Evolutionary conservation across 2,329 filamentous ascomycete species (phyloP).

Genomic region (Plenodomus tracheiphilus): DNA sequence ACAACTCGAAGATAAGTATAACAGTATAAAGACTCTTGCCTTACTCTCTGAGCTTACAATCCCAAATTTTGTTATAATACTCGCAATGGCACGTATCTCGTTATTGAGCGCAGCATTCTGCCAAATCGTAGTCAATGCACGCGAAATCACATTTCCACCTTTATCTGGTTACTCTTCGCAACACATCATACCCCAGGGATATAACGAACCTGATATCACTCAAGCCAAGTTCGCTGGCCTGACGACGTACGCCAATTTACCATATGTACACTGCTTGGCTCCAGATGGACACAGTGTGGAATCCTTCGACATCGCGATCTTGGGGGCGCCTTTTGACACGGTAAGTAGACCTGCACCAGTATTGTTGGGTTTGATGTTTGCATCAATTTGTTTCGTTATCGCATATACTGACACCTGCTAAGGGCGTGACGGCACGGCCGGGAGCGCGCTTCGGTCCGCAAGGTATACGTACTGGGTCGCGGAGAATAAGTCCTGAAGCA

Average conservation of each 20-base stretch:
- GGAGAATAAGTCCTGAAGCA: conserved; percentile 48
- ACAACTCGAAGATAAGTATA: conserved; percentile 4
- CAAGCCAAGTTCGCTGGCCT: conserved; percentile 47
- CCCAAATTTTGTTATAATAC: not conserved
- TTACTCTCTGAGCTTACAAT: not conserved
- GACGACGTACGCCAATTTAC: conserved; percentile 53
- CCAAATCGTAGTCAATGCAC: conserved; percentile 16
- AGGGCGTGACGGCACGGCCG: conserved; percentile 55
- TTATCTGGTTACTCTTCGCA: conserved; percentile 39
- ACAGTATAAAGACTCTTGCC: not conserved
- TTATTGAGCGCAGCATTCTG: not conserved
- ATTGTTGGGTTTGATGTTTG: not conserved
- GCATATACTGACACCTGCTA: conserved; percentile 19
- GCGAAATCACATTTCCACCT: conserved; percentile 52
- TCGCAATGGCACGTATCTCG: conserved; percentile 3
- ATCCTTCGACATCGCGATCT: conserved; percentile 53
- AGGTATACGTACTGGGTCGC: conserved; percentile 56
- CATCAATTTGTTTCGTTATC: not conserved
- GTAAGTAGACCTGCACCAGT: conserved; percentile 28
- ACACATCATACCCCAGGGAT: conserved; percentile 31
- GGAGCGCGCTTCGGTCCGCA: conserved; percentile 58
- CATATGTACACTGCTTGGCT: conserved; percentile 53
- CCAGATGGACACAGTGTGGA: conserved; percentile 42
- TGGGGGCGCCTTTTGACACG: conserved; percentile 56
- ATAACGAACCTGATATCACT: conserved; percentile 30